Base-by-base conservation (phyloP, 2,329 filamentous ascomycete genomes). In the Phialophora chinensis region DNA sequence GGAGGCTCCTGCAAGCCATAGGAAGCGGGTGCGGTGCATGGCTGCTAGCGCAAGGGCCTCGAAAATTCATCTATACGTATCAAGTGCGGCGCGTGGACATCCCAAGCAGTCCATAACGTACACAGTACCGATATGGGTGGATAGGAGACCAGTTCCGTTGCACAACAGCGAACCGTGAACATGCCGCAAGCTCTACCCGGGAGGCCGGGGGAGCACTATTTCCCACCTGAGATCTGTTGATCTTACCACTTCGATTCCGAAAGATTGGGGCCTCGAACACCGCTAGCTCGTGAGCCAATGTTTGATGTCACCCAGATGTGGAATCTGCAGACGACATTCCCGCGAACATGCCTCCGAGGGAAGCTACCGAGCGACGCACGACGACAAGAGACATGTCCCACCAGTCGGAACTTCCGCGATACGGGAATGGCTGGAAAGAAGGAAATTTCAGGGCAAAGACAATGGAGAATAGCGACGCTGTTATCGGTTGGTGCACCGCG, bases 141-240 rank as follows among this genome's bases (percentile, higher is more conserved):
- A 44, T n/a, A 44, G 17, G 14, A n/a, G 6, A 44, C 38, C 38
- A 44, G 38, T 44, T 60, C 42, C 47, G 42, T 31, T 20, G 47
- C 17, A 52, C 29, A 35, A 60, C 47, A 8, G 57, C 17, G 17
- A 52, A 52, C 17, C 10, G 20, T 52, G 49, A 49, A 52, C 29
- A 17, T 20, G 57, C 44, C 29, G 44, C 57, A 60, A 60, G 57
- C 57, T 49, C 33, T 60, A 60, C 27, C 57, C 57, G 57, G 42
- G 31, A 20, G 20, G 4, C 25, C 12, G 47, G 47, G 47, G 42
- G 49, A 47, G 31, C 47, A 33, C 4, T 49, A 11, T 17, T 14
- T 31, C n/a, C 44, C 38, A 33, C 44, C 27, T n/a, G 56, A 27
- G 25, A 57, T n/a, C 42, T 11, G 29, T 25, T 42, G 38, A 49